Evolutionary conservation across 179 eudicot genomes (phyloP), one percentile per base, ranked within the genome.

Genomic region (Beta macrorhiza): DNA sequence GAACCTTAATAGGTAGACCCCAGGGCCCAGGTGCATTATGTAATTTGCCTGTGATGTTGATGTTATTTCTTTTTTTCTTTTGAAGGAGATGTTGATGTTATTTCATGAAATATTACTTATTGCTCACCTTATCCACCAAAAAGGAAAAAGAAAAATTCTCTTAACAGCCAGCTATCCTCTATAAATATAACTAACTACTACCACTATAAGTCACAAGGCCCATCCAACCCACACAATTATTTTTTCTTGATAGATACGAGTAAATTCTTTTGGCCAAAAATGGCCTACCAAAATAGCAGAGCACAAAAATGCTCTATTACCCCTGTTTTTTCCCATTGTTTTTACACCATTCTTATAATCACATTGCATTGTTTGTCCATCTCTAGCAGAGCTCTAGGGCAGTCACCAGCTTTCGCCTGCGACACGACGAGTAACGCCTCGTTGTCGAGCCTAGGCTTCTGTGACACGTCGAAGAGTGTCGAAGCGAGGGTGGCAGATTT

Each of bases 321-420:
- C 69, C 69, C 82, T 83, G 82, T 79, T 74, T 75, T 52, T 6
- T 42, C 61, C 78, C 83, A 78, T 81, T 80, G 83, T 56, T 61
- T 63, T 51, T 49, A 22, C 65, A 42, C 64, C 53, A 67, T 64
- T 62, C 15, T 84, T 19, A 70, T 64, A 8, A 47, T 79, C 49
- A 70, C 81, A 75, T 58, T 82, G 20, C 72, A 84, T 52, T 32
- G 37, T 44, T 47, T 77, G 5, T 25, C 62, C 52, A 44, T 67
- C 62, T 32, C 71, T 0, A 19, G 2, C 67, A n/a, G 3, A 20
- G 55, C 64, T 64, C 55, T 25, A 3, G 85, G 32, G 51, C 82
- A 62, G 58, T 59, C 87, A 14, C 87, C 97, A 5, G 79, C 37
- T 12, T 95, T 87, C 25, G 97, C 99, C 53, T 95, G 99, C 73